A percentile compares a stretch with the other conserved stretches of the same genome.
phyloP scores from a whole-genome alignment of 768 basidiomycete species.

The Amanita rubescens region DNA sequence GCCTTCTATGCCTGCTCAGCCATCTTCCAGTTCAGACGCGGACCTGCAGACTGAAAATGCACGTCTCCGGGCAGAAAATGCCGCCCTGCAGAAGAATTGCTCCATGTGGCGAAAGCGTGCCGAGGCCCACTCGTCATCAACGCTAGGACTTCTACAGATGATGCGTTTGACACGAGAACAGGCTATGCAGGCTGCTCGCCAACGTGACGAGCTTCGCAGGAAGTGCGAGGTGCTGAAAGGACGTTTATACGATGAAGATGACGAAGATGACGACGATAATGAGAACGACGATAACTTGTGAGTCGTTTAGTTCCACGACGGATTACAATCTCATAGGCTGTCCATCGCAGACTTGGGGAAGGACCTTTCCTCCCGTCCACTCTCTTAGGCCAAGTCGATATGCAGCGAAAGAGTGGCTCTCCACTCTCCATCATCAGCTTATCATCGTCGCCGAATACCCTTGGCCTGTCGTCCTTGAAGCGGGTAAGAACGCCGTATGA shows the following conservation, averaged over 20 bases:
- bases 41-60: slow-evolving; percentile 27
- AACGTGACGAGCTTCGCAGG: slow-evolving; percentile 30
- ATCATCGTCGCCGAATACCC: background rate
- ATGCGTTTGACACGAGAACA: slow-evolving; percentile 34
- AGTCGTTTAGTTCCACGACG: background rate
- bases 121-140: slow-evolving; percentile 42
- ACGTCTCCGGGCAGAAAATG: slow-evolving; percentile 37
- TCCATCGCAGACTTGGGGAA: background rate
- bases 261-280: background rate
- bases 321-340: background rate
- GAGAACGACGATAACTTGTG: background rate
- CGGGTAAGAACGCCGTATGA: background rate
- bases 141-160: slow-evolving; percentile 37
- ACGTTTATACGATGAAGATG: background rate
- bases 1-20: slow-evolving; percentile 13
- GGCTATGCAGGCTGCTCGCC: slow-evolving; percentile 29
- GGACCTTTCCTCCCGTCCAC: slow-evolving; percentile 1
- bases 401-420: background rate
- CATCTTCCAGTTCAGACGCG: slow-evolving; percentile 9
- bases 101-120: slow-evolving; percentile 42
- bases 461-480: background rate
- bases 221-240: slow-evolving; percentile 24
- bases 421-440: background rate
- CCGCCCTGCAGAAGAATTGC: slow-evolving; percentile 33
- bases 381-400: background rate